Base-by-base conservation (phyloP, 2,329 filamentous ascomycete species). In the Stagonosporopsis tanaceti region DNA sequence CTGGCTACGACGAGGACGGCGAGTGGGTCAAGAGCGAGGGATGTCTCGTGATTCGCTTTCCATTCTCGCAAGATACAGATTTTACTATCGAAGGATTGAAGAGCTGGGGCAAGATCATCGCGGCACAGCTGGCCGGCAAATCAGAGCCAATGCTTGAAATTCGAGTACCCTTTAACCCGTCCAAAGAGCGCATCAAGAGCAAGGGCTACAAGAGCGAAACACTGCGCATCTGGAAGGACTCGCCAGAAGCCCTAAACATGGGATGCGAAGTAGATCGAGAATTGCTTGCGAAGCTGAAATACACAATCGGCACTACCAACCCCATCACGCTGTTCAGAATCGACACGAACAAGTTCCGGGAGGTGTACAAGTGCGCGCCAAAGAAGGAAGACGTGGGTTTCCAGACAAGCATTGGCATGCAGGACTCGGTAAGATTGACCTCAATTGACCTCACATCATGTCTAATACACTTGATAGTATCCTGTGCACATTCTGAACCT, bases 401-500 rank as follows among this genome's bases (percentile, higher is more conserved):
- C 63, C 85, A 89, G 68, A 85, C 88, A 1, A 79, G 85, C 6
- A 83, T 89, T 12, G 87, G 87, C 47, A 91, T 91, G 70, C 86
- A 89, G 60, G 90, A 92, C 71, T 86, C 86, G 41, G 88, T 89
- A 78, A 75, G 85, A 22, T 15, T 12, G 24, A 6, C 17, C 9
- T 28, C 3, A 9, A 25, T 11, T 20, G 17, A 47, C 15, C 7
- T 20, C 14, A 17, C 6, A 15, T 48, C 12, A 59, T 14, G 14
- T 77, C 45, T 44, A 38, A 54, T 7, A 6, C 24, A 42, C 44
- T 8, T 35, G 42, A 22, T 25, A 89, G 85, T 92, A 90, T 70
- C 89, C 90, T 1, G 78, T 93, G 15, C 87, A 91, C 63, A 76
- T 93, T 39, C 76, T 91, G 48, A 91, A 85, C 63, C 73, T 92